A percentile compares a stretch with the other conserved stretches of the same genome.
phyloP scores from a whole-genome alignment of 139 green algal genomes.

The Chlamydomonas schloesseri region DNA sequence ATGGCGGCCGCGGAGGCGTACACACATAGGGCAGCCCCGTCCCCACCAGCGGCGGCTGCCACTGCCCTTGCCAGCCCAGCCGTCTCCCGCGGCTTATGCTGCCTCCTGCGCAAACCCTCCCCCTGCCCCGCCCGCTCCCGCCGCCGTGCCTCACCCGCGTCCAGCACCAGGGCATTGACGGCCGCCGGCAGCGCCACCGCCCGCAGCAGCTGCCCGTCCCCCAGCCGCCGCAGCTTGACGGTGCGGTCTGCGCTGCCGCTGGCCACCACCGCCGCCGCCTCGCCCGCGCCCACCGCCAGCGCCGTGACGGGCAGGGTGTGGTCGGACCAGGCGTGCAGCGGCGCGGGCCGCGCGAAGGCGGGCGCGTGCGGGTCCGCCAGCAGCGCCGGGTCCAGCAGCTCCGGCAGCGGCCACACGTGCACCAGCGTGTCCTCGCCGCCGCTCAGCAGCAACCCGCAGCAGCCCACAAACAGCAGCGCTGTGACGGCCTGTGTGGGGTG shows the following conservation, averaged over 20 bases:
- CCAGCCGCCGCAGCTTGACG: constrained; percentile 77
- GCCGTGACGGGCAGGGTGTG: constrained; percentile 89
- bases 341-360: constrained; percentile 41
- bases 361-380: constrained; percentile 31
- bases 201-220: constrained; percentile 69
- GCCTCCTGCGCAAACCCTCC: too few species aligned
- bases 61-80: too few species aligned
- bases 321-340: constrained; percentile 84
- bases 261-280: constrained; percentile 66
- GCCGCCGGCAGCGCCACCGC: constrained; percentile 71
- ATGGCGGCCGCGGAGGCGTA: too few species aligned
- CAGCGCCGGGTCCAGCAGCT: constrained; percentile 74
- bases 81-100: too few species aligned
- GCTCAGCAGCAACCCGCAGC: constrained; percentile 78
- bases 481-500: constrained; percentile 70
- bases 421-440: constrained; percentile 87
- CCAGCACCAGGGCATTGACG: constrained; percentile 68
- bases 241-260: constrained; percentile 83
- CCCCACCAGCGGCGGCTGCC: too few species aligned
- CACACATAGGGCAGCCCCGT: too few species aligned
- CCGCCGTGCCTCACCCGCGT: constrained; percentile 45
- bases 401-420: constrained; percentile 81
- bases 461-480: constrained; percentile 77
- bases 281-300: constrained; percentile 69
- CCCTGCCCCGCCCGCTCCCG: too few species aligned